phyloP scores from a whole-genome alignment of 306 rosid genomes.

The Quercus mongolica region DNA sequence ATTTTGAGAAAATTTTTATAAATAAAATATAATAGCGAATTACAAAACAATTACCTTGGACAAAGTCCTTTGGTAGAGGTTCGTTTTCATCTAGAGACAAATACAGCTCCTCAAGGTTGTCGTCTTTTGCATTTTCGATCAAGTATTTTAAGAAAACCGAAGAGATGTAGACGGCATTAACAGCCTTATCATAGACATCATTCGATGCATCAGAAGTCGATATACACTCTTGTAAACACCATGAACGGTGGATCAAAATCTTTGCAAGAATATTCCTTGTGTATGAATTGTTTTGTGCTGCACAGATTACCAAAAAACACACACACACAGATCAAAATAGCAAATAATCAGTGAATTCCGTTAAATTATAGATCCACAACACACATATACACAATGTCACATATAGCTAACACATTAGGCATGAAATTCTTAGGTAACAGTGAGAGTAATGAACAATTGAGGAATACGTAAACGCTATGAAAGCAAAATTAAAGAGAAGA shows the following conservation, averaged over 20 bases:
- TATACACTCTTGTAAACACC: constrained; percentile 77
- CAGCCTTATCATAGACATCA: constrained; percentile 67
- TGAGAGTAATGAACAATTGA: no score
- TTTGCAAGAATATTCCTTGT: constrained; percentile 84
- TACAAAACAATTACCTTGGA: constrained; percentile 49
- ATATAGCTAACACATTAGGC: no score
- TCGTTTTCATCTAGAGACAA: constrained; percentile 65
- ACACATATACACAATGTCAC: no score
- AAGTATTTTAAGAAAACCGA: constrained; percentile 81
- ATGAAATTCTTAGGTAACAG: no score
- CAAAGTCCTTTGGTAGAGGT: constrained; percentile 40
- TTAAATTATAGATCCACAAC: no score
- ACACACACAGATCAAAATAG: neutral
- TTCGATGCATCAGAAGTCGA: constrained; percentile 59
- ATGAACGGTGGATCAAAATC: constrained; percentile 76
- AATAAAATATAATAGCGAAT: neutral
- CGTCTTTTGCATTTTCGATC: constrained; percentile 62
- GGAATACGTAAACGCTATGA: neutral
- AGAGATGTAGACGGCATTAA: constrained; percentile 77
- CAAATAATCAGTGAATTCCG: neutral
- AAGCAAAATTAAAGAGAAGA: constrained; percentile 1
- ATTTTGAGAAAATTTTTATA: no score
- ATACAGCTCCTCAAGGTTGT: constrained; percentile 49
- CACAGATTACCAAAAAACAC: neutral
- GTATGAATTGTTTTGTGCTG: constrained; percentile 70